Base-by-base conservation (phyloP, 768 basidiomycete genomes). In the Tephrocybe sp. region DNA sequence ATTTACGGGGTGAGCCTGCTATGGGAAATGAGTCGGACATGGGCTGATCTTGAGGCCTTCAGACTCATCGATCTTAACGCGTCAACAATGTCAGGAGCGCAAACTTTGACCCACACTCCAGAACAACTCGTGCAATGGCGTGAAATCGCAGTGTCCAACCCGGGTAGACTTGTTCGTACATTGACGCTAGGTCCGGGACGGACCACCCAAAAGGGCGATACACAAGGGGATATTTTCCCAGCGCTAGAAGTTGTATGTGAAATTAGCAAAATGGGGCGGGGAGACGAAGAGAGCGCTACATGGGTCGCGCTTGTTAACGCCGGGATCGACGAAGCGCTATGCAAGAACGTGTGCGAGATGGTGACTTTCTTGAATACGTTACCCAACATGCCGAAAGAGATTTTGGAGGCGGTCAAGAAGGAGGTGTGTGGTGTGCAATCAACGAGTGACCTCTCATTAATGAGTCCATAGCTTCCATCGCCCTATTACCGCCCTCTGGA, bases 81-180 rank as follows among this genome's bases (percentile, higher is more conserved):
- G 28, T 30, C 28, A 12, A 30, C 28, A 30, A 30, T 30, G 28
- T 12, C 28, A 30, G 12, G 28, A 10, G 49, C 49, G 4, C 47
- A 50, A 17, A 20, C 49, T 14, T 38, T 54, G 18, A 49, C 53
- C 10, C 48, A 54, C 36, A 38, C 53, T 1, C 53, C 53, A 10
- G 48, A 54, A 24, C 53, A 54, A 40, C n/a, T 33, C 26, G 42
- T n/a, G 8, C 7, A 45, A 39, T 54, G 53, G 53, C 26, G 48
- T 28, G 14, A 41, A 14, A 33, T 54, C 12, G 47, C 39, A 12
- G 21, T 37, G 2, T 49, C 53, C 1, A 45, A 54, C 25, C 53
- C 53, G 1, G 30, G 20, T n/a, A 48, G 53, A 3, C 28, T 54
- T 4, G 33, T 42, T 17, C 53, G 53, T 17, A 33, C 37, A 7